These are phyloP conservation scores for Ophiocordyceps unilateralis DNA, from an alignment of 2,329 filamentous ascomycete genomes.

Conservation along the genomic window DNA sequence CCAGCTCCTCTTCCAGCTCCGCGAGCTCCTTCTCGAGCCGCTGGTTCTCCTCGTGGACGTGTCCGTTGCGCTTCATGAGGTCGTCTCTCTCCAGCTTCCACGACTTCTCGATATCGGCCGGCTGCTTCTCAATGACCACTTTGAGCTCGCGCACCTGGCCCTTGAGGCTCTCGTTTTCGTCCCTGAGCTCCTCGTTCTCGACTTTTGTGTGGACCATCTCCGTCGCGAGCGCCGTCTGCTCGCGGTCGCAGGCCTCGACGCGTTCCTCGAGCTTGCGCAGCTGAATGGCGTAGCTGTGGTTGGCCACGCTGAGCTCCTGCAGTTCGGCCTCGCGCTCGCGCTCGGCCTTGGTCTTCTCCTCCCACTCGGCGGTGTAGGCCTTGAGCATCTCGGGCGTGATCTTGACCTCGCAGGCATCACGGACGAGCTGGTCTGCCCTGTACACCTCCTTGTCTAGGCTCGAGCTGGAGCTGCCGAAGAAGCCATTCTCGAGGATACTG, in stretches of 20 bases:
- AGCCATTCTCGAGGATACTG: constrained; percentile 86
- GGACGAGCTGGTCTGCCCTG: constrained; percentile 79
- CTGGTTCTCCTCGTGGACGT: constrained; percentile 87
- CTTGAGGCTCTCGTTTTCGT: constrained; percentile 76
- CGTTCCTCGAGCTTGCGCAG: constrained; percentile 79
- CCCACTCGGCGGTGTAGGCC: constrained; percentile 73
- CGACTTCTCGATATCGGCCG: constrained; percentile 67
- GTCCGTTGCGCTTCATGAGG: constrained; percentile 80
- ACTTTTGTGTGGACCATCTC: constrained; percentile 87
- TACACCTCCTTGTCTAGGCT: constrained; percentile 91
- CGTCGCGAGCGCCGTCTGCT: constrained; percentile 81
- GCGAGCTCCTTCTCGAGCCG: constrained; percentile 74
- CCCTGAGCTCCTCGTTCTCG: constrained; percentile 74
- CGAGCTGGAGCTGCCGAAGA: constrained; percentile 86
- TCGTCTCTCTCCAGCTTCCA: constrained; percentile 76
- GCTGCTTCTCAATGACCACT: constrained; percentile 76
- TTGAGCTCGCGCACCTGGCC: constrained; percentile 75
- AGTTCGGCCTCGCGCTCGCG: constrained; percentile 72
- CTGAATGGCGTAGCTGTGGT: constrained; percentile 50
- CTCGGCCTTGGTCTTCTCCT: constrained; percentile 70
- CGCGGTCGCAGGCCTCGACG: constrained; percentile 71
- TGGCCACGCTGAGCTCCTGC: constrained; percentile 50
- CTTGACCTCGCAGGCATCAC: constrained; percentile 77
- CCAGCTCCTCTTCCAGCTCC: constrained; percentile 83
- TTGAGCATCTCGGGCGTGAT: constrained; percentile 71